Conservation (phyloP, 495 filamentous ascomycete genomes). For the Talaromyces borbonicus region DNA sequence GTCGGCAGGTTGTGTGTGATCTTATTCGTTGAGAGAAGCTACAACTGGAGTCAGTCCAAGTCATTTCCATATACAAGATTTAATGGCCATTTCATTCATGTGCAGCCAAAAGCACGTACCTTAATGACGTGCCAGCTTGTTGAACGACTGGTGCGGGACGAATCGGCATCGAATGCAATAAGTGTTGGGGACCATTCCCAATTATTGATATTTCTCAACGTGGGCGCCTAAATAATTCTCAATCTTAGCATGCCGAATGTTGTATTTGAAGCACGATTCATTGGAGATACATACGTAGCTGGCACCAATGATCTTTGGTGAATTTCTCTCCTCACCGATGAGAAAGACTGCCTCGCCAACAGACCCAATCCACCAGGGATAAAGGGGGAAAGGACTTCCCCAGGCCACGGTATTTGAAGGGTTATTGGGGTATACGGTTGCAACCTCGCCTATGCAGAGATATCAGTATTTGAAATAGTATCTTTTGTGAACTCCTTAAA, state of each 20-base stretch:
- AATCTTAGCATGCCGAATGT: background rate
- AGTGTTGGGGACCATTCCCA: constrained; percentile 40
- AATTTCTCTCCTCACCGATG: constrained; percentile 57
- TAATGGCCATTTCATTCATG: background rate
- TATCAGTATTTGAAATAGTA: too few relatives aligned
- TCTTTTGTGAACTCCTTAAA: too few relatives aligned
- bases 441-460: constrained; percentile 49
- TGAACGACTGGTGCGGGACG: constrained; percentile 26
- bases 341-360: constrained; percentile 59
- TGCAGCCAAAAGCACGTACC: constrained; percentile 15
- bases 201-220: constrained; percentile 36
- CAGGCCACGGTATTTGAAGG: background rate
- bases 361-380: constrained; percentile 44
- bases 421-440: constrained; percentile 15
- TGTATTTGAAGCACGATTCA: background rate
- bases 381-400: constrained; percentile 1
- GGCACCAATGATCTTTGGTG: background rate
- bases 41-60: background rate
- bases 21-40: constrained; percentile 33
- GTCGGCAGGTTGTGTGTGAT: constrained; percentile 37
- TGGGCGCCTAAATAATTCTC: constrained; percentile 26
- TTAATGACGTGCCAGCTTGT: constrained; percentile 33
- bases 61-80: too few relatives aligned
- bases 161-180: constrained; percentile 35
- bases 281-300: background rate